These are phyloP conservation scores for Afroboletus lepidellus DNA, from an alignment of 1,284 basidiomycete species.

Conservation along the genomic window DNA sequence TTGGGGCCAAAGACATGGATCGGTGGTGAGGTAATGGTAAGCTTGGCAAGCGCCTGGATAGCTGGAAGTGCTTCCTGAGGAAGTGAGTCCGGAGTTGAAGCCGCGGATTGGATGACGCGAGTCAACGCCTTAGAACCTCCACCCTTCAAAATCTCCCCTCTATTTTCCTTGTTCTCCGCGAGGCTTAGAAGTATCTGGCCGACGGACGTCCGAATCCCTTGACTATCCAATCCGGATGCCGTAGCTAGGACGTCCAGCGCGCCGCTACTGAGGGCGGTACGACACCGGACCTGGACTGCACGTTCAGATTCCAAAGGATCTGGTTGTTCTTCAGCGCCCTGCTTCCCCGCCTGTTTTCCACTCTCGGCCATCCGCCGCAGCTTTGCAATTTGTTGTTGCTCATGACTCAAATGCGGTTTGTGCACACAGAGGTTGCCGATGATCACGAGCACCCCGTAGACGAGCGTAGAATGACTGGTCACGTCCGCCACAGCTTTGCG, in stretches of 20 bases:
- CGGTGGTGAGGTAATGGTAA: slow-evolving; percentile 89
- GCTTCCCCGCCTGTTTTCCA: slow-evolving; percentile 30
- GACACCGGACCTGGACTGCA: slow-evolving; percentile 60
- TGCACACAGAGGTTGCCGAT: slow-evolving; percentile 73
- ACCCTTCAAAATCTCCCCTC: slow-evolving; percentile 78
- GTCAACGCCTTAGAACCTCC: slow-evolving; percentile 75
- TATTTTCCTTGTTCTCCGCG: slow-evolving; percentile 72
- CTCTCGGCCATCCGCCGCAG: slow-evolving; percentile 70
- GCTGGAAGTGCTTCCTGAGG: slow-evolving; percentile 47
- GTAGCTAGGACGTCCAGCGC: slow-evolving; percentile 64
- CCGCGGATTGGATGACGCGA: slow-evolving; percentile 53
- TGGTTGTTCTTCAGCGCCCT: slow-evolving; percentile 22
- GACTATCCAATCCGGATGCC: slow-evolving; percentile 53
- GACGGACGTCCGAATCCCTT: slow-evolving; percentile 48
- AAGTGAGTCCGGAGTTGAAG: slow-evolving; percentile 27
- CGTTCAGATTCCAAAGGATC: slow-evolving; percentile 57
- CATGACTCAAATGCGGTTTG: slow-evolving; percentile 67
- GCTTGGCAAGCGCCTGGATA: slow-evolving; percentile 89
- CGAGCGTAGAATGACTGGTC: slow-evolving; percentile 46
- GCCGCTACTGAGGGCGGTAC: slow-evolving; percentile 57
- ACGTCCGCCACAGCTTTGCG: slow-evolving; percentile 39
- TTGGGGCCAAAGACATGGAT: slow-evolving; percentile 86
- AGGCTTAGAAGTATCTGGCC: slow-evolving; percentile 68
- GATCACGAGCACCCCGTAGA: slow-evolving; percentile 77
- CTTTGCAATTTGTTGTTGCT: slow-evolving; percentile 79